A percentile compares a stretch with the other conserved stretches of the same genome.
These are phyloP conservation scores for Buxus sempervirens DNA, from an alignment of 164 flowering plant genomes.

Conservation along the genomic window DNA sequence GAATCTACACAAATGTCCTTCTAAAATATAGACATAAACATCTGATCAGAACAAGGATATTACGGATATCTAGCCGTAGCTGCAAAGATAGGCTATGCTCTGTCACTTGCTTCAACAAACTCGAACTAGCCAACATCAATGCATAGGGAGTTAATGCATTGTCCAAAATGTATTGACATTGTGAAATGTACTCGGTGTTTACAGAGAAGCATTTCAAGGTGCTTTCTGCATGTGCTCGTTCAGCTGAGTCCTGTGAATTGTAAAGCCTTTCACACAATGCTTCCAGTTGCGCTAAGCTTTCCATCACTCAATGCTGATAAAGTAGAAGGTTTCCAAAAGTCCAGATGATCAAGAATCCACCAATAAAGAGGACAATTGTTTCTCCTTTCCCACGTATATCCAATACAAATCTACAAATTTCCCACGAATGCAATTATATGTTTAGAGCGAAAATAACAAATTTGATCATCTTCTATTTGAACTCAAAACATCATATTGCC, in stretches of 20 bases:
- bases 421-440: slow-evolving; percentile 27
- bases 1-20: neutral
- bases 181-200: slow-evolving; percentile 86
- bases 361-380: slow-evolving; percentile 24
- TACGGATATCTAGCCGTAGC: slow-evolving; percentile 97
- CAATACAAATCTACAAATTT: slow-evolving; percentile 35
- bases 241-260: slow-evolving; percentile 90
- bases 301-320: slow-evolving; percentile 42
- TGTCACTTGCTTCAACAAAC: slow-evolving; percentile 96
- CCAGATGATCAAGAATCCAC: slow-evolving; percentile 33
- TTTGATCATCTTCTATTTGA: slow-evolving; percentile 13
- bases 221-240: slow-evolving; percentile 92
- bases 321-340: slow-evolving; percentile 23
- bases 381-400: slow-evolving; percentile 31
- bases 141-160: slow-evolving; percentile 90
- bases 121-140: slow-evolving; percentile 97
- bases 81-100: slow-evolving; percentile 86
- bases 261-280: slow-evolving; percentile 96
- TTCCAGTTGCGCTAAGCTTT: slow-evolving; percentile 88
- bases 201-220: slow-evolving; percentile 86
- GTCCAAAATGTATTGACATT: slow-evolving; percentile 95
- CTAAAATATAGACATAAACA: slow-evolving; percentile 1
- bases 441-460: slow-evolving; percentile 15
- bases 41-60: slow-evolving; percentile 22
- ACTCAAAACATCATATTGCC: slow-evolving; percentile 19